Conservation (phyloP, 306 rosid genomes). For the Sicyos edulis region DNA sequence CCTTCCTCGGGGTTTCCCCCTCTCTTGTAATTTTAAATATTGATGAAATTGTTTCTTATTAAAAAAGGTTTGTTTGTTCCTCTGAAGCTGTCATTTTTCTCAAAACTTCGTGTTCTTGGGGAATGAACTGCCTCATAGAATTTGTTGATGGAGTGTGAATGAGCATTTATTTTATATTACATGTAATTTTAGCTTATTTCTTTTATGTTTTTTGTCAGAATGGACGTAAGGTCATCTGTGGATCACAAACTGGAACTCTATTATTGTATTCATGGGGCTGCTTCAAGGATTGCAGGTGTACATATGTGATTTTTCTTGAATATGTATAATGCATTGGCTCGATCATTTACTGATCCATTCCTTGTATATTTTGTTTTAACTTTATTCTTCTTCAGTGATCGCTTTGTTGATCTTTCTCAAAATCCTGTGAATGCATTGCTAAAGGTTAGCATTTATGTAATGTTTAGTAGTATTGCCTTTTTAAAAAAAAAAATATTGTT, state of each 20-base stretch:
- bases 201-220: constrained; percentile 38
- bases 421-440: constrained; percentile 71
- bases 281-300: constrained; percentile 87
- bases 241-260: constrained; percentile 67
- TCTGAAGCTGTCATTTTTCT: too few relatives aligned
- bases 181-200: not conserved
- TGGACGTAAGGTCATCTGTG: constrained; percentile 83
- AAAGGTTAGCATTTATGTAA: constrained; percentile 44
- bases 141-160: too few relatives aligned
- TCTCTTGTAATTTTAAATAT: too few relatives aligned
- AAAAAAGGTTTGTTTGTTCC: too few relatives aligned
- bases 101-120: not conserved
- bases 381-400: constrained; percentile 55
- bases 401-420: constrained; percentile 65
- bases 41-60: too few relatives aligned
- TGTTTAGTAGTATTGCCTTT: not conserved
- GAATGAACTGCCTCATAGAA: not conserved
- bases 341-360: constrained; percentile 6
- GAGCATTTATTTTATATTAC: too few relatives aligned
- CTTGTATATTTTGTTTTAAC: constrained; percentile 25
- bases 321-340: not conserved
- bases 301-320: constrained; percentile 5
- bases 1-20: too few relatives aligned
- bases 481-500: not conserved
- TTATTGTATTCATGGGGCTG: constrained; percentile 83